Evolutionary conservation across 2,329 filamentous ascomycete genomes (phyloP).

Genomic region (Phyllosticta capitalensis): DNA sequence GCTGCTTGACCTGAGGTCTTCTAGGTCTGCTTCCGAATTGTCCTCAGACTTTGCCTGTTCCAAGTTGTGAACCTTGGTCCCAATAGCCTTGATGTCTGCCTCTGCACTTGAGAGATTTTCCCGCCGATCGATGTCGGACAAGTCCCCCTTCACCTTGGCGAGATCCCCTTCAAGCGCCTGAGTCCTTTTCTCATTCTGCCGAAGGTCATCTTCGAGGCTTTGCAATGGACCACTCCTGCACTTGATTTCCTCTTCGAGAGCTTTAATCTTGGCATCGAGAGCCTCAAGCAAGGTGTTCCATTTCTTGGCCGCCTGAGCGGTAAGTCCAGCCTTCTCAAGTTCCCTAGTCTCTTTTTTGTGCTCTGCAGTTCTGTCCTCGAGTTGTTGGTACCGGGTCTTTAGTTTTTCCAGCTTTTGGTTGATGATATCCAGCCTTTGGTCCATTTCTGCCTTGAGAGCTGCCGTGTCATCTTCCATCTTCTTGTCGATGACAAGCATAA

Average conservation of each 20-base stretch:
- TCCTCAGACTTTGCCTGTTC: not conserved
- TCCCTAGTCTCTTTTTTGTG: not conserved
- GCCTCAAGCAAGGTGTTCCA: not conserved
- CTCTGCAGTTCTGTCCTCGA: not conserved
- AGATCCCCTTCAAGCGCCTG: not conserved
- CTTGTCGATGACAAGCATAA: not conserved
- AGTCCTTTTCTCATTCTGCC: not conserved
- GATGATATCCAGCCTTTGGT: not conserved
- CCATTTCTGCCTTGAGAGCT: not conserved
- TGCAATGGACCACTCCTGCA: not conserved
- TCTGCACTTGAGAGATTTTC: not conserved
- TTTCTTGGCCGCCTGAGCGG: not conserved
- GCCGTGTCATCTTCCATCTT: not conserved
- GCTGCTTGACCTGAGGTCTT: not conserved
- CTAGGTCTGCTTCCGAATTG: not conserved
- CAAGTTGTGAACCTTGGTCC: not conserved
- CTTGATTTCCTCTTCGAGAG: not conserved
- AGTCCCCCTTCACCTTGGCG: not conserved
- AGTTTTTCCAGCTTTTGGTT: not conserved
- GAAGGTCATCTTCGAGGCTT: not conserved
- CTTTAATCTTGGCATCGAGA: not conserved
- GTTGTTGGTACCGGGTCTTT: not conserved
- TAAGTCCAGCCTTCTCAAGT: not conserved
- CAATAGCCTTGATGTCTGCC: not conserved
- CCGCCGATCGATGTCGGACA: not conserved